These are phyloP conservation scores for Diplodia mutila DNA, from an alignment of 2,329 filamentous ascomycete genomes.

Conservation along the genomic window DNA sequence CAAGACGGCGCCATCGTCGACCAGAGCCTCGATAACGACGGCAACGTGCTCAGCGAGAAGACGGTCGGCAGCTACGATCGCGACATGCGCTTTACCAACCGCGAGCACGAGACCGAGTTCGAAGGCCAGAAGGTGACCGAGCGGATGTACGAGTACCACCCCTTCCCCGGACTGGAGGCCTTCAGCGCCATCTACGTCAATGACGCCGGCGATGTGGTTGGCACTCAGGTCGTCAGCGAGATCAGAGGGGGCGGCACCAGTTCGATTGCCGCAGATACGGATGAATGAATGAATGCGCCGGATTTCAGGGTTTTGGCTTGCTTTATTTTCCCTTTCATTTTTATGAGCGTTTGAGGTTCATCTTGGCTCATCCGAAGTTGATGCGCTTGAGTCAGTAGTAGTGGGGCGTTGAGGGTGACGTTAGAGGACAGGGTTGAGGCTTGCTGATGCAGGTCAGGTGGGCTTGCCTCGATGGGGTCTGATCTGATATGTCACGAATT, in stretches of 20 bases:
- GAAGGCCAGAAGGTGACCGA: conserved; percentile 55
- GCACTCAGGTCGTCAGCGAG: conserved; percentile 58
- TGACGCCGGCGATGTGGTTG: conserved; percentile 52
- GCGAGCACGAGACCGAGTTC: conserved; percentile 44
- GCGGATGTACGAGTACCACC: conserved; percentile 58
- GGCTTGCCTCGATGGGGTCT: not conserved
- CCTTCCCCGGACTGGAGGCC: conserved; percentile 54
- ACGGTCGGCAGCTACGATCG: conserved; percentile 55
- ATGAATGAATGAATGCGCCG: not conserved
- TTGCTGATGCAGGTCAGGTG: conserved; percentile 1
- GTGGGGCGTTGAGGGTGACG: not conserved
- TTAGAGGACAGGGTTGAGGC: not conserved
- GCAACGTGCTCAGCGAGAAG: conserved; percentile 48
- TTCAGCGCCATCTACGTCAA: conserved; percentile 56
- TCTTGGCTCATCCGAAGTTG: not conserved
- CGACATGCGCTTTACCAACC: conserved; percentile 61
- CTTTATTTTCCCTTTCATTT: not conserved
- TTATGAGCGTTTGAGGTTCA: not conserved
- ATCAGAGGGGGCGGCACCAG: conserved; percentile 57
- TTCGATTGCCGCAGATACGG: conserved; percentile 49
- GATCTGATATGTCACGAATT: conserved; percentile 5
- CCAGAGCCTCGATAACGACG: conserved; percentile 59
- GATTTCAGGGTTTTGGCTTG: not conserved
- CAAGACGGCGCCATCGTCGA: conserved; percentile 62
- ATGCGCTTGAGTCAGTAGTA: not conserved